These are phyloP conservation scores for Alternaria infectoria DNA, from an alignment of 2,329 filamentous ascomycete species.

Conservation along the genomic window DNA sequence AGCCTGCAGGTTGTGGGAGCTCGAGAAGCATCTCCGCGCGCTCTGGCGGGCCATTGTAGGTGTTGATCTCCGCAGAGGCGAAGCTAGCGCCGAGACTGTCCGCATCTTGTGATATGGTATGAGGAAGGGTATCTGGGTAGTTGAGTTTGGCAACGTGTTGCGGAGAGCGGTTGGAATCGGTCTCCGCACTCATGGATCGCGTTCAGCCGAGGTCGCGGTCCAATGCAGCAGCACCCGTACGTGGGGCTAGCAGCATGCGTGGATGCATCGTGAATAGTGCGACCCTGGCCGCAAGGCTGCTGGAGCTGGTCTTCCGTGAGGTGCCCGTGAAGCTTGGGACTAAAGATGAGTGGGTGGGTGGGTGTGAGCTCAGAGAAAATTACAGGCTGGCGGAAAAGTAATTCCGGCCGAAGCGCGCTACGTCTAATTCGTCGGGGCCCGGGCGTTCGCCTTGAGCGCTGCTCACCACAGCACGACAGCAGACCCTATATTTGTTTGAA, in stretches of 20 bases:
- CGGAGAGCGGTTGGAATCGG: constrained; percentile 37
- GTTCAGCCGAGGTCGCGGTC: constrained; percentile 43
- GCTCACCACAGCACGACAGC: no score
- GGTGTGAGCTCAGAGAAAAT: constrained; percentile 9
- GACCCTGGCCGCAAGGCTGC: not conserved
- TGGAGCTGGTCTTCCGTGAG: constrained; percentile 9
- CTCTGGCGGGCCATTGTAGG: constrained; percentile 23
- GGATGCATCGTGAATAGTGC: constrained; percentile 7
- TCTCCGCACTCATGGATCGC: constrained; percentile 38
- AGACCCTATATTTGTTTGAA: no score
- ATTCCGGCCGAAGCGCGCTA: constrained; percentile 19
- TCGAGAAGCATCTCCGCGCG: constrained; percentile 53
- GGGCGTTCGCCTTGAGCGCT: no score
- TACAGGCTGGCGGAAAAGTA: constrained; percentile 19
- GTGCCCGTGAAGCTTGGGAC: constrained; percentile 12
- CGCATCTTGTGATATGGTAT: constrained; percentile 34
- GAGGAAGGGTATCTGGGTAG: constrained; percentile 21
- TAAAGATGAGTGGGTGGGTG: constrained; percentile 8
- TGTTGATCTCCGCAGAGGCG: constrained; percentile 33
- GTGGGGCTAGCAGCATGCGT: not conserved
- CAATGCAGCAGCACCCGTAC: constrained; percentile 13
- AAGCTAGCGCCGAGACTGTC: constrained; percentile 34
- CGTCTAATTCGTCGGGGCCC: not conserved
- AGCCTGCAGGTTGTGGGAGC: constrained; percentile 49
- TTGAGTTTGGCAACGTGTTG: constrained; percentile 25